Evolutionary conservation across 257 asterid species (phyloP), one percentile per base, ranked within the genome.

Genomic region (Ajuga chamaepitys): DNA sequence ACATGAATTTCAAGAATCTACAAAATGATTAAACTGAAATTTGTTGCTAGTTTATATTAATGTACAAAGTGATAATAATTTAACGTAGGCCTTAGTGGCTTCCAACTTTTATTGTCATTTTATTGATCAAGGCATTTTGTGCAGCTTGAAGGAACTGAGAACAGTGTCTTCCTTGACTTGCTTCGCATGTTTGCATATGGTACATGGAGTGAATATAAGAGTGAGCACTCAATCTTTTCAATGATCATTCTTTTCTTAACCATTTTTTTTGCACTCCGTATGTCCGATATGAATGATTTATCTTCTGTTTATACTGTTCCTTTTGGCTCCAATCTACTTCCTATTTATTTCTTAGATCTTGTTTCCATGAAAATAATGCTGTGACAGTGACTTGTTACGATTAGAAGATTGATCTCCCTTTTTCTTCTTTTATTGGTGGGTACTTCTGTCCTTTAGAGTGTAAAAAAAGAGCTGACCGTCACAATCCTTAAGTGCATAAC

Each of bases 101-200:
- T 25, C 12, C 9, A 52, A 3, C 5, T 14, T 7, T 42, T 14
- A 4, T 65, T 20, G 9, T 3, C 30, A n/a, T 34, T 68, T 59
- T 9, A n/a, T 3, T 10, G 1, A 25, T 3, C 34, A 45, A 28
- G 72, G 51, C 13, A 20, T 37, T 74, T 2, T 54, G 32, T 79
- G 85, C 85, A 94, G 99, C 96, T 94, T 48, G 85, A 82, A 77
- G 97, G 97, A 68, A 88, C 95, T 75, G 96, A 86, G 75, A 69
- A 76, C 50, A 72, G 80, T 22, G 65, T 65, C 62, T 85, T 69
- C 73, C 87, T 88, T 59, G 96, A 80, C 64, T 75, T 94, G 86
- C 97, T 94, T 68, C 86, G 82, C 53, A 45, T 88, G 81, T 90
- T 84, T 82, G 88, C 99, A 12, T 79, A 86, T 67, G 95, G 99